These are phyloP conservation scores for Dryas alaskensis DNA, from an alignment of 306 rosid genomes.

Conservation along the genomic window DNA sequence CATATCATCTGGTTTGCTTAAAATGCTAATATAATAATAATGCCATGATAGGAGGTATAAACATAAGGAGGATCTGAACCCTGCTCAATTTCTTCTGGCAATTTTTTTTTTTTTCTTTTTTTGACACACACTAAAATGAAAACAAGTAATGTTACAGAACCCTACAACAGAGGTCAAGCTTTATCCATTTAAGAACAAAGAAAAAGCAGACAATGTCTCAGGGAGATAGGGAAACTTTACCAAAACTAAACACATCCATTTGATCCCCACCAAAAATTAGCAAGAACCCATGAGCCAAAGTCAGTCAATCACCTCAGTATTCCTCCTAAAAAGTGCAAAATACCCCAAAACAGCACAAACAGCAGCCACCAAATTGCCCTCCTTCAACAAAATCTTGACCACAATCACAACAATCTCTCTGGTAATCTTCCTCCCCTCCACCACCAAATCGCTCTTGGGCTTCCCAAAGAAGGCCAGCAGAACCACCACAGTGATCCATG, in stretches of 20 bases:
- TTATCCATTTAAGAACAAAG: neutral
- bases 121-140: too few relatives aligned
- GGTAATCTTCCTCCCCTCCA: conserved; percentile 86
- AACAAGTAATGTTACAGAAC: too few relatives aligned
- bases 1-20: neutral
- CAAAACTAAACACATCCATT: conserved; percentile 15
- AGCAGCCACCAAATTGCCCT: conserved; percentile 88
- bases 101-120: too few relatives aligned
- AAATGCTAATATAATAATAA: neutral
- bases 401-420: conserved; percentile 59
- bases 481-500: conserved; percentile 86
- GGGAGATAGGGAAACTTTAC: neutral
- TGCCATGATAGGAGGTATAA: neutral
- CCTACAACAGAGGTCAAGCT: too few relatives aligned
- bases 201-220: neutral
- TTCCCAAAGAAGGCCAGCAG: conserved; percentile 85
- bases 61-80: neutral
- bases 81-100: too few relatives aligned
- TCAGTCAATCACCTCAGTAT: conserved; percentile 31
- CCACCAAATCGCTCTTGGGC: conserved; percentile 63
- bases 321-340: conserved; percentile 64
- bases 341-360: conserved; percentile 84
- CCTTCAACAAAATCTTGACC: conserved; percentile 71
- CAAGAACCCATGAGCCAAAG: neutral
- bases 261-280: neutral